Evolutionary conservation across 2,329 filamentous ascomycete genomes (phyloP).

Genomic region (Monosporascus sp.): DNA sequence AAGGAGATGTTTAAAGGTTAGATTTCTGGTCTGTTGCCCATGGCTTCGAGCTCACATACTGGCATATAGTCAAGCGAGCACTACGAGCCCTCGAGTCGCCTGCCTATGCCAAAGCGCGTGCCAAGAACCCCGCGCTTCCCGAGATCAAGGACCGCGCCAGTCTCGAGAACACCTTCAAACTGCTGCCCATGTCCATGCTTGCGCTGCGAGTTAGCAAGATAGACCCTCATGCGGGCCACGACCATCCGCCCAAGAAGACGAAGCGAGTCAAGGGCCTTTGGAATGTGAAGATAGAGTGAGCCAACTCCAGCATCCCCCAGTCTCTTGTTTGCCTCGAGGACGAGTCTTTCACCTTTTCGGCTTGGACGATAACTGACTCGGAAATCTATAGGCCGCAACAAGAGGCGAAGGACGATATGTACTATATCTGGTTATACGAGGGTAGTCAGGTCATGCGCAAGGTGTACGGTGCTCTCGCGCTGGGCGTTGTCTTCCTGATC

Average conservation of each 20-base stretch:
- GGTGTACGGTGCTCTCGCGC: conserved; percentile 78
- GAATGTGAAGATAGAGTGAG: conserved; percentile 79
- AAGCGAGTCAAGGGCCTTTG: conserved; percentile 94
- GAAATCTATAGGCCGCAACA: conserved; percentile 61
- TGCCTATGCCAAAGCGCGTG: conserved; percentile 81
- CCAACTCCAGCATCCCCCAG: not conserved
- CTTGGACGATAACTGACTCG: not conserved
- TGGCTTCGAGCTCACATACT: conserved; percentile 8
- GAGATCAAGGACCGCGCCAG: conserved; percentile 82
- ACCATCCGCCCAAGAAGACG: conserved; percentile 63
- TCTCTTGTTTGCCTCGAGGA: not conserved
- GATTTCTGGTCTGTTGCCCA: not conserved
- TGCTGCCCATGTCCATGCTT: conserved; percentile 89
- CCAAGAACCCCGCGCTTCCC: conserved; percentile 85
- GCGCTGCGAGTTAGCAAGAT: conserved; percentile 83
- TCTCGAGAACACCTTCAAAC: conserved; percentile 90
- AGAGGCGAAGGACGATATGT: conserved; percentile 77
- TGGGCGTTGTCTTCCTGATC: conserved; percentile 77
- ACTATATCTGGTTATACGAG: conserved; percentile 97
- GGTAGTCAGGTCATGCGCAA: conserved; percentile 91
- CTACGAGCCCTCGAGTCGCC: conserved; percentile 84
- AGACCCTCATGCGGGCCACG: conserved; percentile 71
- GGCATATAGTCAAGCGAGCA: conserved; percentile 77
- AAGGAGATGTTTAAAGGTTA: conserved; percentile 97
- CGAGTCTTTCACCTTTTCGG: too few relatives aligned